A percentile compares a stretch with the other conserved stretches of the same genome.
Evolutionary conservation across 1,284 basidiomycete genomes (phyloP).

Genomic region (Tilletia horrida): DNA sequence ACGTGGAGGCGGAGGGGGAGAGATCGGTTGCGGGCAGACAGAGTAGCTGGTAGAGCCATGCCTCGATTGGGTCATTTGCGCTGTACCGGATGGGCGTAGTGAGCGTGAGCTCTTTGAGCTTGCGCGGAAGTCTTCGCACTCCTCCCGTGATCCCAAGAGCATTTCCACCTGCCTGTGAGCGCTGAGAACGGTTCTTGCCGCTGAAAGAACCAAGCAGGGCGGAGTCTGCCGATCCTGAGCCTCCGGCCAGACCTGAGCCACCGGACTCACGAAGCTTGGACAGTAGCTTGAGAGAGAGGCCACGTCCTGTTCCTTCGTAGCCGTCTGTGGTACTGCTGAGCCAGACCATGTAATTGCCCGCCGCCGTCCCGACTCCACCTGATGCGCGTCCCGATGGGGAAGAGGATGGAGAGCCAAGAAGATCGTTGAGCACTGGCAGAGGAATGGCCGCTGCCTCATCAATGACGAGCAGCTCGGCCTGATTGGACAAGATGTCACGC

Average conservation of each 20-base stretch:
- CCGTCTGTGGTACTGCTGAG: conserved; percentile 98
- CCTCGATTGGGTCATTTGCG: conserved; percentile 82
- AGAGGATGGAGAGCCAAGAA: conserved; percentile 65
- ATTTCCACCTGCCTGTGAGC: background rate
- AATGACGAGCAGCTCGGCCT: conserved; percentile 95
- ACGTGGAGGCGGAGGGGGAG: conserved; percentile 57
- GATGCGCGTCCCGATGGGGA: conserved; percentile 57
- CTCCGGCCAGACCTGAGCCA: conserved; percentile 27
- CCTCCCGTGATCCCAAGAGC: background rate
- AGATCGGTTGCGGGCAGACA: conserved; percentile 85
- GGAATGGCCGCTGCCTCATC: conserved; percentile 99
- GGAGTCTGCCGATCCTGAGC: conserved; percentile 3
- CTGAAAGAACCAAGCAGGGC: conserved; percentile 10
- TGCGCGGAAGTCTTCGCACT: conserved; percentile 55
- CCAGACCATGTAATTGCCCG: conserved; percentile 77
- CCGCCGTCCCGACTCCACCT: background rate
- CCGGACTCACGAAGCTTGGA: conserved; percentile 85
- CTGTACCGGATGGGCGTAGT: conserved; percentile 92
- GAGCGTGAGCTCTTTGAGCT: conserved; percentile 88
- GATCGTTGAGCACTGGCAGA: conserved; percentile 85
- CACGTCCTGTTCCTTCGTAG: conserved; percentile 97
- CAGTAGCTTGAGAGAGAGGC: conserved; percentile 93
- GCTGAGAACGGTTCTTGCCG: background rate
- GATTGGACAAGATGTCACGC: conserved; percentile 83
- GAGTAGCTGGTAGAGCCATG: conserved; percentile 86